Conservation (phyloP, 2,329 filamentous ascomycete species). For the Phyllosticta citrichinensis region DNA sequence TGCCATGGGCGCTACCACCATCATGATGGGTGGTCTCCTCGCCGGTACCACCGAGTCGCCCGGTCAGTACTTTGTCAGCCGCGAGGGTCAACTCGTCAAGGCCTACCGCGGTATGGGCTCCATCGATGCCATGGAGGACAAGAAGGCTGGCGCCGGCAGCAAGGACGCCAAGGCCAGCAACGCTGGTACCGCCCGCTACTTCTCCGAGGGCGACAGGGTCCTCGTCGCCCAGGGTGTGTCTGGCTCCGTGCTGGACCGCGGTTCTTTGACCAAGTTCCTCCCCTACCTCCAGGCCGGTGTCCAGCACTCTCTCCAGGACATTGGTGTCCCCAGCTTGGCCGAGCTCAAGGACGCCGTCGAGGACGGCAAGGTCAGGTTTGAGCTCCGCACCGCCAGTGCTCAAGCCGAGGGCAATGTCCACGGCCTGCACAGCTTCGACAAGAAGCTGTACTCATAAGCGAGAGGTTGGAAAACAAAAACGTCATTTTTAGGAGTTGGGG, state of each 20-base stretch:
- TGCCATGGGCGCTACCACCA: slow-evolving; percentile 81
- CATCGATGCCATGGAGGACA: slow-evolving; percentile 99
- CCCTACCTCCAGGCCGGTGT: slow-evolving; percentile 92
- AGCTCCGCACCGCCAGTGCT: slow-evolving; percentile 86
- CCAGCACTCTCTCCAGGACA: slow-evolving; percentile 96
- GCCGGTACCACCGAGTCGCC: slow-evolving; percentile 96
- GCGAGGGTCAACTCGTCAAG: slow-evolving; percentile 96
- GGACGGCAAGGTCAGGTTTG: slow-evolving; percentile 74
- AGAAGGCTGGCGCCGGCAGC: slow-evolving; percentile 71
- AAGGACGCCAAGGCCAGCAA: slow-evolving; percentile 66
- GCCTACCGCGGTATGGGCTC: slow-evolving; percentile 98
- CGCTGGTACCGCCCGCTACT: slow-evolving; percentile 94
- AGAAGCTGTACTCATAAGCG: slow-evolving; percentile 88
- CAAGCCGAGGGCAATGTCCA: slow-evolving; percentile 96
- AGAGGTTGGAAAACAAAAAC: slow-evolving; percentile 3
- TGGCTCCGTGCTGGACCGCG: slow-evolving; percentile 70
- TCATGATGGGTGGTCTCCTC: slow-evolving; percentile 99
- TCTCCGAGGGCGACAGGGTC: slow-evolving; percentile 90
- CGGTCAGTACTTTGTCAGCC: slow-evolving; percentile 90
- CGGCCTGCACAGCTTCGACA: slow-evolving; percentile 94
- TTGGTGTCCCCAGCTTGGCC: slow-evolving; percentile 70
- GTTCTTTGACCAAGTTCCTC: slow-evolving; percentile 86
- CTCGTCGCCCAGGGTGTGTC: slow-evolving; percentile 95
- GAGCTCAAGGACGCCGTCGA: slow-evolving; percentile 67
- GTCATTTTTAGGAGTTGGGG: slow-evolving; percentile 7